Base-by-base conservation (phyloP, 352 stramenopile genomes). In the Phytophthora brassicae region DNA sequence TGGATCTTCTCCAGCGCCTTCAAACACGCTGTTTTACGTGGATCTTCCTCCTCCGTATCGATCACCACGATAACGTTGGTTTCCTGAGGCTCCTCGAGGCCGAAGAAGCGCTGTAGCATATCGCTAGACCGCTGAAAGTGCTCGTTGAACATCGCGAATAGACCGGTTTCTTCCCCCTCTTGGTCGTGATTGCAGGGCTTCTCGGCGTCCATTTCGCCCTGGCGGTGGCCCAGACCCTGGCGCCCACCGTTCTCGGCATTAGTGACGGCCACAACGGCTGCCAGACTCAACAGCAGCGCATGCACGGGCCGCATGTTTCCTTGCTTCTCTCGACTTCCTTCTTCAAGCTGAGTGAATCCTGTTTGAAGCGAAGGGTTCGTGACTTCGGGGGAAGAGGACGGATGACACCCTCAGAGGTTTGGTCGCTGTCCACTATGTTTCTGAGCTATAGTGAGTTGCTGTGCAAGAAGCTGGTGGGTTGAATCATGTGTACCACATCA, bases 81-180 rank as follows among this genome's bases (percentile, higher is more conserved):
- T 23, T 68, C 52, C 5, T 62, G 53, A 14, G 55, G 19, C 14
- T 43, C n/a, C 9, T 49, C 26, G 28, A 64, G 59, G 38, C 55
- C 38, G 29, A 79, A 73, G 22, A 87, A 70, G 19, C 64, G 58
- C 67, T 81, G 70, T 17, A 87, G 23, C 26, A 81, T 29, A 36
- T 64, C 66, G 14, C 53, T 63, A n/a, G 76, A 84, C 23, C 48
- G 60, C 47, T 77, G 64, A 16, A 83, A 66, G 31, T 83, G 70
- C 24, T 74, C 53, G 43, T 71, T 69, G 23, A 87, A 41, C 20
- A 50, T 45, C 28, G 64, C 39, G n/a, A 72, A 57, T n/a, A 84
- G 19, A 4, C 65, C 74, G 23, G 26, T 31, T 11, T 28, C 52
- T 7, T 58, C 44, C n/a, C 42, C 56, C 13, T 39, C 51, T 13